Percentiles rank a stretch among this genome's conserved stretches.
Conservation (phyloP, 805 yeast genomes). For the Danielia reshetovae region DNA sequence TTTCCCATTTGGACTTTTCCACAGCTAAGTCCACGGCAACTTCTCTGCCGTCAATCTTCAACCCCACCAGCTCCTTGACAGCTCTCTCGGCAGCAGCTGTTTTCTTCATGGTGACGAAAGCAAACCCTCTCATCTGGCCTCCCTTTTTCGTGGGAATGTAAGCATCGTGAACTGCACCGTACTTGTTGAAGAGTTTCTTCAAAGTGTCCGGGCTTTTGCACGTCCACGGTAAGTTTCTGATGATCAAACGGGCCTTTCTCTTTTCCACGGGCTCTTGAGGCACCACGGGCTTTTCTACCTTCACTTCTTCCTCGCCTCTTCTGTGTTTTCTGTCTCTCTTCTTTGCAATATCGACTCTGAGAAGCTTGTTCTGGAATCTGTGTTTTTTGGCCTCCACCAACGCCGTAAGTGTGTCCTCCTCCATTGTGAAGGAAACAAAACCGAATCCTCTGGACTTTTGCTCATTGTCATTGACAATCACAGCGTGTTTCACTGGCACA, state of each 20-base stretch:
- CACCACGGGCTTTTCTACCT: slow-evolving; percentile 18
- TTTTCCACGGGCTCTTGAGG: slow-evolving; percentile 49
- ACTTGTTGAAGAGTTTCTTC: slow-evolving; percentile 65
- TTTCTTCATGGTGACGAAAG: slow-evolving; percentile 86
- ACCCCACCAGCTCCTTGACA: slow-evolving; percentile 65
- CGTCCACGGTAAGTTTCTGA: slow-evolving; percentile 96
- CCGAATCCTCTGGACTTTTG: slow-evolving; percentile 91
- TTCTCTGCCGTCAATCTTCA: slow-evolving; percentile 82
- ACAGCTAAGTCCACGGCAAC: slow-evolving; percentile 95
- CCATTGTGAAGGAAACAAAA: slow-evolving; percentile 81
- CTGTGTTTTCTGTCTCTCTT: slow-evolving; percentile 73
- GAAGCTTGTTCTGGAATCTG: slow-evolving; percentile 60
- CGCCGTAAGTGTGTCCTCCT: slow-evolving; percentile 81
- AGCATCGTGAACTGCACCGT: slow-evolving; percentile 85
- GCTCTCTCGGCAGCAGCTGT: slow-evolving; percentile 75
- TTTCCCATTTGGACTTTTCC: slow-evolving; percentile 81
- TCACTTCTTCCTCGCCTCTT: slow-evolving; percentile 7
- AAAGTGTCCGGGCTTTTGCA: slow-evolving; percentile 73
- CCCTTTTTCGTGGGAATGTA: slow-evolving; percentile 83
- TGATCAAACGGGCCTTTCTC: slow-evolving; percentile 80
- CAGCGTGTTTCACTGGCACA: slow-evolving; percentile 94
- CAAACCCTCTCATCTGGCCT: slow-evolving; percentile 92
- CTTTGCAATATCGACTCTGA: slow-evolving; percentile 84
- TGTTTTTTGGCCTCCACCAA: slow-evolving; percentile 59
- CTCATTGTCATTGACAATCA: slow-evolving; percentile 74